phyloP scores from a whole-genome alignment of 352 stramenopile genomes.

The Phytophthora constricta region DNA sequence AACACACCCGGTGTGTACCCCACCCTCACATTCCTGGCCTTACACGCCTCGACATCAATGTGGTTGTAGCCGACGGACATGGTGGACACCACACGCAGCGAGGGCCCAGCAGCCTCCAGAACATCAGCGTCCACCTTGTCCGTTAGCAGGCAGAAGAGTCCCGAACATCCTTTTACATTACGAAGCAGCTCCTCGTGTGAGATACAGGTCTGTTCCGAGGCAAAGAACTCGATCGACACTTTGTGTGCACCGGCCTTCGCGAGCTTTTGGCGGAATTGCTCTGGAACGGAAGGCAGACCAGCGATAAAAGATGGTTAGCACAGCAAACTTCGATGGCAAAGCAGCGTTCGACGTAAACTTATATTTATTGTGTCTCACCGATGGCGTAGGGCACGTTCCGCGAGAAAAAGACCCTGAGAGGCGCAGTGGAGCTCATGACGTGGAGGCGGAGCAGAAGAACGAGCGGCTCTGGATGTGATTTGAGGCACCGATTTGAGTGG shows the following conservation, averaged over 20 bases:
- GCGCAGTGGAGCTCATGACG: slow-evolving; percentile 29
- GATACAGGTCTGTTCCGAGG: slow-evolving; percentile 45
- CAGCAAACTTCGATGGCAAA: background rate
- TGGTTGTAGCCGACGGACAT: slow-evolving; percentile 93
- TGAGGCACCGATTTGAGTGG: slow-evolving; percentile 9
- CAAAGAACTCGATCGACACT: slow-evolving; percentile 31
- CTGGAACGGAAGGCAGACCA: background rate
- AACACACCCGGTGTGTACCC: slow-evolving; percentile 88
- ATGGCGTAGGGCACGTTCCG: slow-evolving; percentile 72
- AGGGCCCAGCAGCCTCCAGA: slow-evolving; percentile 57
- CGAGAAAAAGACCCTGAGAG: slow-evolving; percentile 74
- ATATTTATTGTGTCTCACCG: slow-evolving; percentile 47
- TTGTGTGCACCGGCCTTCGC: slow-evolving; percentile 15
- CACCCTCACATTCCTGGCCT: slow-evolving; percentile 68
- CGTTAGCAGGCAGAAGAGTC: slow-evolving; percentile 73
- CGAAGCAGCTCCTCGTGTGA: slow-evolving; percentile 53
- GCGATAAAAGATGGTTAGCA: background rate
- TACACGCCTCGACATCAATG: slow-evolving; percentile 82
- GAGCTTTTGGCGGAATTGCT: slow-evolving; percentile 49
- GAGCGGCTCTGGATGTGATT: slow-evolving; percentile 12
- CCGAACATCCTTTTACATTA: slow-evolving; percentile 53
- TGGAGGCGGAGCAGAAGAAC: slow-evolving; percentile 8
- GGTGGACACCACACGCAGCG: slow-evolving; percentile 75
- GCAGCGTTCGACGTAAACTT: no score
- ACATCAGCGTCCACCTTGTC: slow-evolving; percentile 78